Percentiles rank a stretch among this genome's conserved stretches.
Conservation (phyloP, 148 eudicot species). For the Vaccinium macrocarpon region DNA sequence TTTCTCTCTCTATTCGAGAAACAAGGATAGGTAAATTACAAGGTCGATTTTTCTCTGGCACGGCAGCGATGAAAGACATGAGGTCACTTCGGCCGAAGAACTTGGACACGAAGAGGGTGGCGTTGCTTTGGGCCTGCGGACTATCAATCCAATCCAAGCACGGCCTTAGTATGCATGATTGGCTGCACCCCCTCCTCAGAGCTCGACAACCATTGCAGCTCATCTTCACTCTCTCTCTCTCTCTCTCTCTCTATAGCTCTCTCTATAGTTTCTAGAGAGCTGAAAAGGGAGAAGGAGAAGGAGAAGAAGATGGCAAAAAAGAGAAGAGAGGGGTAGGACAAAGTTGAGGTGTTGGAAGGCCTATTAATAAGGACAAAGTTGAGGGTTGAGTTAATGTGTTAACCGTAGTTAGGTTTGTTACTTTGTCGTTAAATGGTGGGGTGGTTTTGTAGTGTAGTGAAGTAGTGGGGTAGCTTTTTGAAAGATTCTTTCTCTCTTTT, state of each 20-base stretch:
- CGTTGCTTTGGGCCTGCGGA: constrained; percentile 64
- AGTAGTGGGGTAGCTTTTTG: not conserved
- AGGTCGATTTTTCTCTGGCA: constrained; percentile 27
- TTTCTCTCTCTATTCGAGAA: too few relatives aligned
- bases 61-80: constrained; percentile 68
- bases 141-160: constrained; percentile 56
- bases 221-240: constrained; percentile 24
- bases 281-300: not conserved
- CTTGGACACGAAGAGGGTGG: constrained; percentile 73
- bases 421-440: not conserved
- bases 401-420: not conserved
- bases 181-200: constrained; percentile 72
- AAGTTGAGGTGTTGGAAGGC: not conserved
- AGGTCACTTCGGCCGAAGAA: constrained; percentile 76
- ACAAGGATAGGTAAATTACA: not conserved
- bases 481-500: not conserved
- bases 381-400: not conserved
- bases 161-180: constrained; percentile 49
- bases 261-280: not conserved
- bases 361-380: not conserved
- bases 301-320: not conserved
- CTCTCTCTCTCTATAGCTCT: not conserved
- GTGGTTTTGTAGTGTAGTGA: not conserved
- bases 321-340: not conserved
- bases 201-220: constrained; percentile 78